A percentile compares a stretch with the other conserved stretches of the same genome.
phyloP scores from a whole-genome alignment of 2,329 filamentous ascomycete genomes.

The Elsinoe arachidis region DNA sequence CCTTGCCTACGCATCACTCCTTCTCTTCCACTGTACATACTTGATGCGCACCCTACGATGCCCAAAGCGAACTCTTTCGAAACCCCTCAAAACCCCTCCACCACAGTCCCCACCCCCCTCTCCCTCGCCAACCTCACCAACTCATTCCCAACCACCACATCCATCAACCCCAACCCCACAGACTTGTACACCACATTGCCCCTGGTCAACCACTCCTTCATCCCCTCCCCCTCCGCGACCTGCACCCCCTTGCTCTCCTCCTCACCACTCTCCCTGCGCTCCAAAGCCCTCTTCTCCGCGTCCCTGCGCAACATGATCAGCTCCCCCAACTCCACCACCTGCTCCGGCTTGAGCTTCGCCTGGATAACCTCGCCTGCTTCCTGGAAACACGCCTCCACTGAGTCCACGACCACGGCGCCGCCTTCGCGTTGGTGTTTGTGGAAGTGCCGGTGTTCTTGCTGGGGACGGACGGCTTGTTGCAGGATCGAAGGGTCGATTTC shows the following conservation, averaged over 20 bases:
- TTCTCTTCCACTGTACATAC: no score
- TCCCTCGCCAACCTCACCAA: constrained; percentile 49
- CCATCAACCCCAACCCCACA: constrained; percentile 60
- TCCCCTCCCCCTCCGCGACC: constrained; percentile 29
- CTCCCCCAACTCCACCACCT: constrained; percentile 83
- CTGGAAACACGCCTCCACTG: constrained; percentile 66
- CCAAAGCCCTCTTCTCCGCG: constrained; percentile 30
- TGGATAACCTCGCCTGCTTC: constrained; percentile 83
- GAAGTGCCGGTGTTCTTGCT: constrained; percentile 48
- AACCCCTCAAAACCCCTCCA: no score
- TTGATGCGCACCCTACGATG: no score
- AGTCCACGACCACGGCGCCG: constrained; percentile 55
- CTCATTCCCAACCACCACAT: constrained; percentile 54
- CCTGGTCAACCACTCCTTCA: constrained; percentile 52
- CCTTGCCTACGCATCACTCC: no score
- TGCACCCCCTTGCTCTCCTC: constrained; percentile 23
- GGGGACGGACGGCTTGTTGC: constrained; percentile 49
- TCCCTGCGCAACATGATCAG: constrained; percentile 57
- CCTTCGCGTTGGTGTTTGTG: constrained; percentile 55
- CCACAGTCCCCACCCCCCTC: constrained; percentile 45
- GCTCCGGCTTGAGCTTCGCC: constrained; percentile 60
- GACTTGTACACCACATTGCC: constrained; percentile 64
- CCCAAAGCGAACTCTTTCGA: no score
- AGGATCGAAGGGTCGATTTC: constrained; percentile 75
- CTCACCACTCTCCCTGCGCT: constrained; percentile 20